Evolutionary conservation across 2,329 filamentous ascomycete species (phyloP).

Genomic region (Berkeleyomyces basicola): DNA sequence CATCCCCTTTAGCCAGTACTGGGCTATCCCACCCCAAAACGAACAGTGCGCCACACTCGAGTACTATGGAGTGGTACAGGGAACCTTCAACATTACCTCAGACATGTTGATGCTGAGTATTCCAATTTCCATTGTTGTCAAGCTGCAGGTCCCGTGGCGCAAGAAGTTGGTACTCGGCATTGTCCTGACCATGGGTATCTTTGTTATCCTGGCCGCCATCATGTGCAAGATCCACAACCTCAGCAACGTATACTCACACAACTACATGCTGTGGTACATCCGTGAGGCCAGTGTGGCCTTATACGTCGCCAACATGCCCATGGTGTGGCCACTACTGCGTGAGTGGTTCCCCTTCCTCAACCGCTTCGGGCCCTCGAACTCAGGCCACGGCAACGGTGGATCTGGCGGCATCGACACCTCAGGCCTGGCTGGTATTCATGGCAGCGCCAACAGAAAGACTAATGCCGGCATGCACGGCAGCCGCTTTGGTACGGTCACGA

Average conservation of each 20-base stretch:
- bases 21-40: constrained; percentile 36
- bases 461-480: constrained; percentile 8
- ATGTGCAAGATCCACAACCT: constrained; percentile 31
- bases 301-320: constrained; percentile 27
- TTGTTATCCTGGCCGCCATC: constrained; percentile 33
- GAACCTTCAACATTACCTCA: constrained; percentile 41
- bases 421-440: background rate
- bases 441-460: background rate
- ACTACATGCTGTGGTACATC: constrained; percentile 30
- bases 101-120: constrained; percentile 43
- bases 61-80: constrained; percentile 41
- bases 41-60: constrained; percentile 39
- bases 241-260: constrained; percentile 22
- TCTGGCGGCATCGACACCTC: constrained; percentile 1
- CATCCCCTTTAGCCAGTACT: constrained; percentile 38
- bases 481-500: constrained; percentile 9
- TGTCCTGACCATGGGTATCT: constrained; percentile 30
- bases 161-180: constrained; percentile 35
- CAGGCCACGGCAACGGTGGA: background rate
- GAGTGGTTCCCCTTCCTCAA: constrained; percentile 17
- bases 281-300: constrained; percentile 30
- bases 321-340: constrained; percentile 28
- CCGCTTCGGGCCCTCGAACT: constrained; percentile 12
- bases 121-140: constrained; percentile 36
- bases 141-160: constrained; percentile 31